Conservation (phyloP, 2,329 filamentous ascomycete genomes). For the Talaromyces atroroseus region DNA sequence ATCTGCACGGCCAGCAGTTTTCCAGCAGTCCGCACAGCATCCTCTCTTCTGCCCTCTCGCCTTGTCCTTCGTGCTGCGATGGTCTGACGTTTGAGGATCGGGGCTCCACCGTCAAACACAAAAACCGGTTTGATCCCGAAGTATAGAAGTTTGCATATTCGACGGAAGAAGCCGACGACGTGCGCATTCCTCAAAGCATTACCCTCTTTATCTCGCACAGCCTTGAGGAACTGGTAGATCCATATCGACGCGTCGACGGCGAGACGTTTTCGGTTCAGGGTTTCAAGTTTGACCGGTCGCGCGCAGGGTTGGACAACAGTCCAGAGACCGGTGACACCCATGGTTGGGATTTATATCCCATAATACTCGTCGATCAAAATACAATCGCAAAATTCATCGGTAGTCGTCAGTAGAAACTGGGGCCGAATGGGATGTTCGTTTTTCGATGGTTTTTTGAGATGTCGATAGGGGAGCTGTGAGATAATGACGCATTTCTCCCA, state of each 20-base stretch:
- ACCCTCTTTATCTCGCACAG: slow-evolving; percentile 95
- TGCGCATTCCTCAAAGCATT: slow-evolving; percentile 95
- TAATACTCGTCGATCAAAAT: background rate
- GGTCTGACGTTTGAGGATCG: slow-evolving; percentile 83
- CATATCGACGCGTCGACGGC: slow-evolving; percentile 98
- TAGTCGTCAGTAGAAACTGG: too few species aligned
- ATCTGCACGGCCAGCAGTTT: slow-evolving; percentile 92
- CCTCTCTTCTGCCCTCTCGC: slow-evolving; percentile 82
- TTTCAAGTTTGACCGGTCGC: slow-evolving; percentile 91
- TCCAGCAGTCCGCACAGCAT: slow-evolving; percentile 85
- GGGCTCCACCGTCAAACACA: slow-evolving; percentile 95
- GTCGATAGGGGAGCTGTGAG: too few species aligned
- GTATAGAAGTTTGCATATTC: slow-evolving; percentile 96
- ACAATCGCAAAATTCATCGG: background rate
- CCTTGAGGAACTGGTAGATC: slow-evolving; percentile 99
- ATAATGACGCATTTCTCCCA: too few species aligned
- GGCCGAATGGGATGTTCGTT: too few species aligned
- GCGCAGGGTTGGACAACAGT: slow-evolving; percentile 92
- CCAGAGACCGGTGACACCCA: slow-evolving; percentile 99
- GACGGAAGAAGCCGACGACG: slow-evolving; percentile 93
- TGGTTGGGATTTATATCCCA: slow-evolving; percentile 34
- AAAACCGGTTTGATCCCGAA: slow-evolving; percentile 96
- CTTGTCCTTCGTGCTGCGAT: slow-evolving; percentile 72
- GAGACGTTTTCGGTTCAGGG: slow-evolving; percentile 90
- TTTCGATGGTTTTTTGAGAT: too few species aligned